Evolutionary conservation across 2,329 filamentous ascomycete species (phyloP).

Genomic region (Parasarocladium wereldwijsianum): DNA sequence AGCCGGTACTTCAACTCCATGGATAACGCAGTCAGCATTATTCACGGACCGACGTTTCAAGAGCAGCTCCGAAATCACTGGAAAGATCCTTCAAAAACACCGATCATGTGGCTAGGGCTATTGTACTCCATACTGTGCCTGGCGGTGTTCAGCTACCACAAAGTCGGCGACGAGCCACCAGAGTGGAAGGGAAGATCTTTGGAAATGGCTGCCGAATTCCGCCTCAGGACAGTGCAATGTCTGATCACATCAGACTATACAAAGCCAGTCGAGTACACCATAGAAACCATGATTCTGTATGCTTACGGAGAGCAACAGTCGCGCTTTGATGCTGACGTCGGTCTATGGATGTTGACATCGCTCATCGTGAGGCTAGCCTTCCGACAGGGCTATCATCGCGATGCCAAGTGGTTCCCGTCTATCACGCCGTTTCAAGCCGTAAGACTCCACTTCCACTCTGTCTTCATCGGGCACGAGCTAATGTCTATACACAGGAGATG

Average conservation of each 20-base stretch:
- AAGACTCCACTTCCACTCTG: constrained; percentile 13
- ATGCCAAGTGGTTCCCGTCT: constrained; percentile 58
- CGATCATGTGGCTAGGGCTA: constrained; percentile 64
- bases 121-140: constrained; percentile 65
- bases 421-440: constrained; percentile 59
- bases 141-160: constrained; percentile 65
- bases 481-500: constrained; percentile 43
- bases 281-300: constrained; percentile 68
- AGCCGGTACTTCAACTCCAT: constrained; percentile 82
- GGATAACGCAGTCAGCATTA: constrained; percentile 55
- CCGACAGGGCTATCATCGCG: constrained; percentile 66
- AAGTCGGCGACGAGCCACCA: constrained; percentile 64
- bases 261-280: constrained; percentile 55
- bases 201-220: constrained; percentile 49
- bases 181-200: constrained; percentile 57
- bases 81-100: constrained; percentile 57
- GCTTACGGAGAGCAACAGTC: constrained; percentile 62
- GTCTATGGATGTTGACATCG: constrained; percentile 44
- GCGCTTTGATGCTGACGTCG: constrained; percentile 58
- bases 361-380: constrained; percentile 42
- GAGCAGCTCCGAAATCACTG: constrained; percentile 52
- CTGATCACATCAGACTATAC: constrained; percentile 65
- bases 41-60: constrained; percentile 77
- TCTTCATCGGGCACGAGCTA: background rate
- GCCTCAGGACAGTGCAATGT: constrained; percentile 62